Percentiles rank a stretch among this genome's conserved stretches.
These are phyloP conservation scores for Fusarium illudens DNA, from an alignment of 2,329 filamentous ascomycete genomes.

Conservation along the genomic window DNA sequence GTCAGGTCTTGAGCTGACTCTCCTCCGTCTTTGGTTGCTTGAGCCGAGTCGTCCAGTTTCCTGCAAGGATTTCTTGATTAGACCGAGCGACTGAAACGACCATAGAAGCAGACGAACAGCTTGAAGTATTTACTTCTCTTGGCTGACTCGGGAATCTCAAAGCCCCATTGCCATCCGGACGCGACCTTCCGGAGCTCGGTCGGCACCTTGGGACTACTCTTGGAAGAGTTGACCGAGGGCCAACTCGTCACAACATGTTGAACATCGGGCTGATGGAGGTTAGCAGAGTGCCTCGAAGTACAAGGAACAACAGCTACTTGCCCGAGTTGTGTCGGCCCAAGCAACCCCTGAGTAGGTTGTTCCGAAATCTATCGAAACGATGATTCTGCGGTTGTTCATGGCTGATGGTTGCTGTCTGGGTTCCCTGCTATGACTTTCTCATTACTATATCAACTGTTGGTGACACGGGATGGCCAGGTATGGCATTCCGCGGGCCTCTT, in stretches of 20 bases:
- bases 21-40: constrained; percentile 44
- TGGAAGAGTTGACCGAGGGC: constrained; percentile 49
- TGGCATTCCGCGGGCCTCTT: constrained; percentile 5
- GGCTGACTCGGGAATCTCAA: constrained; percentile 54
- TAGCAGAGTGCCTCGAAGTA: constrained; percentile 26
- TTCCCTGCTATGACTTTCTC: constrained; percentile 28
- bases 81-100: background rate
- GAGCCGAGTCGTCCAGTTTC: constrained; percentile 48
- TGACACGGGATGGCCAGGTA: constrained; percentile 25
- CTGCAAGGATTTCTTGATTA: constrained; percentile 35
- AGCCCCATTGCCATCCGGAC: constrained; percentile 59
- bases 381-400: constrained; percentile 52
- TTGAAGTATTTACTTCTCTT: constrained; percentile 57
- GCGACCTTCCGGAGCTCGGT: constrained; percentile 56
- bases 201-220: constrained; percentile 56
- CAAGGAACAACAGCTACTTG: constrained; percentile 36
- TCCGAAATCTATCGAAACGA: constrained; percentile 65
- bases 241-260: constrained; percentile 55
- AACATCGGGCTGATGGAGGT: constrained; percentile 48
- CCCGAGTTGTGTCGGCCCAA: constrained; percentile 56
- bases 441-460: constrained; percentile 34
- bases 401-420: constrained; percentile 24
- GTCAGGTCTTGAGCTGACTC: constrained; percentile 50
- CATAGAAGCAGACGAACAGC: constrained; percentile 49
- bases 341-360: constrained; percentile 66